Conservation (phyloP, 305 asterid genomes). For the Salvia sclarea region DNA sequence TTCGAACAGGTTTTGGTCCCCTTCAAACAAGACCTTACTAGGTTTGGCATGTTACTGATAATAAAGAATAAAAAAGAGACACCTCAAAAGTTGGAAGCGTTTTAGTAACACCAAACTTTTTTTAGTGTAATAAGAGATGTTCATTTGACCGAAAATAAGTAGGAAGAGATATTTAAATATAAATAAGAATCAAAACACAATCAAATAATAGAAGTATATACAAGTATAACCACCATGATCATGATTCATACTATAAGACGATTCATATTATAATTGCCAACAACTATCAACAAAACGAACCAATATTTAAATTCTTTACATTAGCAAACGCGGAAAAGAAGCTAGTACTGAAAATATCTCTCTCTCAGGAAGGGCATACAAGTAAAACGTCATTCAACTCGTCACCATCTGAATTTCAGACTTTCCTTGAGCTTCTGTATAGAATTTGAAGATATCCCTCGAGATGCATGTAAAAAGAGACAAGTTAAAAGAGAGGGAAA, state of each 20-base stretch:
- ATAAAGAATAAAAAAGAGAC: too few relatives aligned
- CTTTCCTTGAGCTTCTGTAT: slow-evolving; percentile 31
- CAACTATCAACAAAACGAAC: neutral
- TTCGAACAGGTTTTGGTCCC: too few relatives aligned
- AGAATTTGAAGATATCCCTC: slow-evolving; percentile 45
- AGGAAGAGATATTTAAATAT: neutral
- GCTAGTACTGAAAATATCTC: neutral
- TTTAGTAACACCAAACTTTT: neutral
- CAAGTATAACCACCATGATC: too few relatives aligned
- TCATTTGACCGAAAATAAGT: too few relatives aligned
- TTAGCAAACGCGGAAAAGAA: neutral
- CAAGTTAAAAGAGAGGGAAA: neutral
- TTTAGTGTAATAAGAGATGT: too few relatives aligned
- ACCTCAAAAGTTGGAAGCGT: too few relatives aligned
- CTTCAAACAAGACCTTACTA: too few relatives aligned
- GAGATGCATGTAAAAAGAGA: slow-evolving; percentile 58
- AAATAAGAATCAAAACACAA: neutral
- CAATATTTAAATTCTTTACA: neutral
- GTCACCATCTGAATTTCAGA: slow-evolving; percentile 36
- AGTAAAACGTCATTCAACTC: slow-evolving; percentile 27
- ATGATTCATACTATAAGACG: neutral
- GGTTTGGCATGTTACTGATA: too few relatives aligned
- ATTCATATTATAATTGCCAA: neutral
- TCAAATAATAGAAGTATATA: neutral
- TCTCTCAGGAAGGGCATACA: neutral